These are phyloP conservation scores for Cardamine chenopodiifolia DNA, from an alignment of 345 rosid species.

Conservation along the genomic window DNA sequence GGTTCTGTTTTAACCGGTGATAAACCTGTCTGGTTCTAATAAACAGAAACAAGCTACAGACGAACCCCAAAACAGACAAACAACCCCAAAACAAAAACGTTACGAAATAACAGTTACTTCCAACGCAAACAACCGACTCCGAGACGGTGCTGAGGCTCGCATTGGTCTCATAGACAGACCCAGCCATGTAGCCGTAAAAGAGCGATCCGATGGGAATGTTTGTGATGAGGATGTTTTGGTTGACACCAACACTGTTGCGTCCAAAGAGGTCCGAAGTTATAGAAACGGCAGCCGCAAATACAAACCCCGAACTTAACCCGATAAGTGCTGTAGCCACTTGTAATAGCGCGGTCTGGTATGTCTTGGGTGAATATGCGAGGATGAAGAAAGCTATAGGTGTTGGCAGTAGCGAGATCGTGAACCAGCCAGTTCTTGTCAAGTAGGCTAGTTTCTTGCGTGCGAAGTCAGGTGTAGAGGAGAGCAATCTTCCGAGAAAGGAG, in stretches of 20 bases:
- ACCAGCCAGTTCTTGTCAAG: constrained; percentile 84
- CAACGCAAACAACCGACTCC: constrained; percentile 62
- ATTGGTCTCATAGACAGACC: constrained; percentile 61
- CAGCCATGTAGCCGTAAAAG: constrained; percentile 82
- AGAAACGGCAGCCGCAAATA: constrained; percentile 78
- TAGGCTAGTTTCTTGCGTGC: constrained; percentile 49
- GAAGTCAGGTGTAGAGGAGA: constrained; percentile 82
- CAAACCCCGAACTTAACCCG: constrained; percentile 78
- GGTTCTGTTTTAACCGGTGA: constrained; percentile 58
- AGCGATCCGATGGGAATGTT: constrained; percentile 86
- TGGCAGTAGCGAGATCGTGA: constrained; percentile 64
- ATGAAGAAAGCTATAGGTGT: constrained; percentile 68
- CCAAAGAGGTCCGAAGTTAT: constrained; percentile 88
- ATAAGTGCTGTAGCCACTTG: constrained; percentile 56
- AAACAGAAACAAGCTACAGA: constrained; percentile 64
- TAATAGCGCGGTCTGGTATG: constrained; percentile 35
- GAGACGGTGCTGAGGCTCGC: constrained; percentile 31
- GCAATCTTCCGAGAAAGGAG: constrained; percentile 84
- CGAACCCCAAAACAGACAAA: constrained; percentile 66
- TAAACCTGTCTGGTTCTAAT: constrained; percentile 82
- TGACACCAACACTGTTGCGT: constrained; percentile 66
- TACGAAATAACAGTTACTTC: constrained; percentile 69
- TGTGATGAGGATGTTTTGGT: constrained; percentile 88
- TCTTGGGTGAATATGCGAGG: constrained; percentile 55
- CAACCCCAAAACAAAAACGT: constrained; percentile 86